Evolutionary conservation across 345 rosid genomes (phyloP), one percentile per base, ranked within the genome.

Genomic region (Populus simonii): DNA sequence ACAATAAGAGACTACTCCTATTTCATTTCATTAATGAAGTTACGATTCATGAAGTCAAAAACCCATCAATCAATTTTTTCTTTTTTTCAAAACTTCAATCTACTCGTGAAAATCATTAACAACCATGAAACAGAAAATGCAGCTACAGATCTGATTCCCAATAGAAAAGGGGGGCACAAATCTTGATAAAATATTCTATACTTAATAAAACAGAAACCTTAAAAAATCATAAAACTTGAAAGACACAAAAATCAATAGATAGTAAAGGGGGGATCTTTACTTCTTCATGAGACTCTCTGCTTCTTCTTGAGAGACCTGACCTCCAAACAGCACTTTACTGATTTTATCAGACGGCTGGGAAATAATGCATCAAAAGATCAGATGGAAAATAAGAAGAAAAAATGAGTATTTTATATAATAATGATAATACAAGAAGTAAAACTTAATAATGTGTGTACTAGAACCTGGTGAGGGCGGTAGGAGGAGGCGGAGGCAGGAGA

Each of bases 231-330:
- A 57, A 8, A n/a, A 57, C 63, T 22, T 22, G 2, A 57, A 57
- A 57, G 51, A 13, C 63, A 57, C 27, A 51, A 69, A 33, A 39
- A 75, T 51, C 72, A 27, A 8, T 8, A 15, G 7, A 62, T 8
- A 16, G 29, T 13, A 69, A 33, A 27, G 38, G 69, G 69, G 84
- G 81, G 94, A 86, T 86, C 81, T 84, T 57, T n/a, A 96, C 99
- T 97, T 89, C 82, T 81, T 85, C 86, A 91, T 92, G 71, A 96
- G 86, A 84, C 91, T 90, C 87, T 92, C 96, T 41, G 74, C 80
- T 84, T 93, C 98, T 86, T 93, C 98, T 66, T 92, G 98, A 3
- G 99, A 92, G 69, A 96, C 97, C 81, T 96, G 97, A 67, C 99
- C 99, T 3, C 99, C 99, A 78, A 96, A 96, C 76, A 96, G 98